Base-by-base conservation (phyloP, 371 early-diverging fungal species). In the Mycotypha africana region DNA sequence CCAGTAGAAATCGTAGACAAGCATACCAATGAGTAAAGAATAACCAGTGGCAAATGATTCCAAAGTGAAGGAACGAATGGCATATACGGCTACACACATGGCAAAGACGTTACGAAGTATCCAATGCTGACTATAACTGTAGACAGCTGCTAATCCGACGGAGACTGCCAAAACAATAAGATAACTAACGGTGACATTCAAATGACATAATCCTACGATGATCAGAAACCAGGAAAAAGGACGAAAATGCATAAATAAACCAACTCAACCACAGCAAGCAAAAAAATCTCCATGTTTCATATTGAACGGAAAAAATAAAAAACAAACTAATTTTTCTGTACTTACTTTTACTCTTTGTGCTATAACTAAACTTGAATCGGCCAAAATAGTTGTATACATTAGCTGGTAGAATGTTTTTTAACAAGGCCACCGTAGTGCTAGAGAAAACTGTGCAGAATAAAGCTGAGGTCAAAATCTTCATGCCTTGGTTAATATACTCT, bases 1-100 rank as follows among this genome's bases (percentile, higher is more conserved):
- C 95, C 95, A 96, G 51, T 94, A 93, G 34, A 93, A 76, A 63
- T 96, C 97, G 60, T 94, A 95, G 23, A 91, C 51, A 60, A 96
- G 90, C 43, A 96, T 74, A 15, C 91, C 92, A n/a, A 74, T 60
- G 26, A 96, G 74, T 38, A 96, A 78, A 23, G 91, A 79, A 64
- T 89, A 85, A 4, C 93, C 97, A 0, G 94, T 94, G 54, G 78
- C 76, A 77, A 94, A 92, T 1, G 58, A 58, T 19, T 58, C 46
- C 6, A 58, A 15, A 0, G 53, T 42, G 8, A 58, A 23, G 25
- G 35, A 38, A 11, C 38, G 39, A 19, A 53, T 53, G 9, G 38
- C 30, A 8, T 45, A 39, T 21, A 53, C 53, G 22, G 49, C 42
- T 10, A 58, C 11, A 20, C 42, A 41, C 2, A 53, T 49, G 1